These are phyloP conservation scores for Acanthamoeba divionensis DNA, from an alignment of 208 protist genomes.

Conservation along the genomic window DNA sequence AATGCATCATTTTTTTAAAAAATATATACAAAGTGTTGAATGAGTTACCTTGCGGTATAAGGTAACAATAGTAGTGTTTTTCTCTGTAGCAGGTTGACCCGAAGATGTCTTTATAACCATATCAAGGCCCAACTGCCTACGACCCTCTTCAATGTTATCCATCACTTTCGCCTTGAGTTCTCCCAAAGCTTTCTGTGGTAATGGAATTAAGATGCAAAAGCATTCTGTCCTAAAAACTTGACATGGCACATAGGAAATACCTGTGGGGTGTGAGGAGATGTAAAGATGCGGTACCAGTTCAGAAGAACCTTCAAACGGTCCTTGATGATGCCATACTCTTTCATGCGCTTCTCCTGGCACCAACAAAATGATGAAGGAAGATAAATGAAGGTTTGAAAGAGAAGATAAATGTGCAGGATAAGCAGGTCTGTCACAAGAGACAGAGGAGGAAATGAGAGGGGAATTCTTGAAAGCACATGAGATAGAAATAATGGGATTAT, in stretches of 20 bases:
- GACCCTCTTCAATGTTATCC: conserved; percentile 62
- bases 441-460: background rate
- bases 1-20: background rate
- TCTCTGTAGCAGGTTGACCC: conserved; percentile 63
- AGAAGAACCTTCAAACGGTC: conserved; percentile 60
- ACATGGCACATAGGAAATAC: background rate
- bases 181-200: conserved; percentile 42
- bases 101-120: conserved; percentile 64
- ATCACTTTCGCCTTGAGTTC: conserved; percentile 66
- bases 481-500: background rate
- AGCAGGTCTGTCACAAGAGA: background rate
- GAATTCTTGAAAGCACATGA: background rate
- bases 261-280: conserved; percentile 41
- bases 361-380: background rate
- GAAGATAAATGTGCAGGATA: background rate
- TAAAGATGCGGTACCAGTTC: conserved; percentile 61
- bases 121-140: conserved; percentile 62
- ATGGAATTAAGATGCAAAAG: background rate
- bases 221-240: background rate
- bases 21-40: background rate
- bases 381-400: background rate
- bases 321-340: conserved; percentile 58
- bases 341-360: conserved; percentile 52
- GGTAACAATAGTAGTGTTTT: conserved; percentile 63
- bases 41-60: conserved; percentile 57